These are phyloP conservation scores for Yamadazyma triangularis DNA, from an alignment of 1,139 yeast species.

Conservation along the genomic window DNA sequence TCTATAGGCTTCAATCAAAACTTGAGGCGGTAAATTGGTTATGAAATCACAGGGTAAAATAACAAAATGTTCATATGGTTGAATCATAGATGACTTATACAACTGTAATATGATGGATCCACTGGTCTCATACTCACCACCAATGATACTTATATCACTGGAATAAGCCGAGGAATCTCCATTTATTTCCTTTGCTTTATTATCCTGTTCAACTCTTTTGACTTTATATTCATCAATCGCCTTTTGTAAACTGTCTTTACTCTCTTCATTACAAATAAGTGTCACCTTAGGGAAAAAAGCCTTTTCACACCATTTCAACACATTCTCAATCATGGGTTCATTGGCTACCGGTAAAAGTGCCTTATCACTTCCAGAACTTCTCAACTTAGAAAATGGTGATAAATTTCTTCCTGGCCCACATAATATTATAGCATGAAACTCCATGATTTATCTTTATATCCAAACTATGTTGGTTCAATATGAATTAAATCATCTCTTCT, in stretches of 20 bases:
- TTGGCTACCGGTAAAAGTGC: slow-evolving; percentile 89
- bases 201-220: neutral
- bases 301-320: slow-evolving; percentile 87
- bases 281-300: slow-evolving; percentile 67
- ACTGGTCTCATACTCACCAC: slow-evolving; percentile 43
- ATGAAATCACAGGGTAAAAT: slow-evolving; percentile 90
- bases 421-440: slow-evolving; percentile 83
- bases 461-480: neutral
- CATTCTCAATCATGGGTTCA: slow-evolving; percentile 84
- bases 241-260: slow-evolving; percentile 20
- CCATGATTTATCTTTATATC: slow-evolving; percentile 45
- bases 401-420: slow-evolving; percentile 81
- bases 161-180: slow-evolving; percentile 10
- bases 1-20: slow-evolving; percentile 78
- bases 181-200: slow-evolving; percentile 3
- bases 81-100: slow-evolving; percentile 34
- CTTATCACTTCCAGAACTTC: slow-evolving; percentile 65
- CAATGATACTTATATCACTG: slow-evolving; percentile 34
- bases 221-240: slow-evolving; percentile 50
- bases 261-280: slow-evolving; percentile 28
- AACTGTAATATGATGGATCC: slow-evolving; percentile 59
- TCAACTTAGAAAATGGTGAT: slow-evolving; percentile 62
- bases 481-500: too few species aligned
- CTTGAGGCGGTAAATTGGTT: slow-evolving; percentile 88
- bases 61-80: slow-evolving; percentile 51